Evolutionary conservation across 73 alveolate genomes (phyloP), one percentile per base, ranked within the genome.

Genomic region (Durusdinium trenchii): DNA sequence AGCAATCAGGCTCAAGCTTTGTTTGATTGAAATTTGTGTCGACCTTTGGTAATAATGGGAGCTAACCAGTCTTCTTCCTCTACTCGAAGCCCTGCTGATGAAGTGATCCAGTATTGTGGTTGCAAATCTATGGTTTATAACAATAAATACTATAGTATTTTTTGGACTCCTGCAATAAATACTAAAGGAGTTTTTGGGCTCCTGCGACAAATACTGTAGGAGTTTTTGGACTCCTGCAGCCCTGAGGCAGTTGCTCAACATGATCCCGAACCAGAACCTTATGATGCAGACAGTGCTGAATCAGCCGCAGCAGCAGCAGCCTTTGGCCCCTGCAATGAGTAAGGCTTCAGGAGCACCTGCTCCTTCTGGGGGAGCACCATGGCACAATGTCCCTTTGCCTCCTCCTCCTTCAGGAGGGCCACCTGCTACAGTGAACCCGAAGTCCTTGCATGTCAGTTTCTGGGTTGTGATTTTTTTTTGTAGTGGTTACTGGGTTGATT

Each of bases 351-450:
- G 79, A 67, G 43, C 79, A 67, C 79, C 79, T 16, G 26, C 79
- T 67, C 43, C 43, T 67, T 10, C 43, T 16, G 40, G 79, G 10
- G 45, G 45, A 10, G 45, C 40, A 16, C 79, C 79, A 67, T 67
- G 42, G 79, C 26, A 28, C 40, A 67, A 67, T 67, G 79, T 28
- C 32, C 69, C 69, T 57, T 57, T 57, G 79, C 79, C 79, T 6
- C 79, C 79, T 67, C 79, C 79, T 67, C 79, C 79, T 28, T 67
- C 79, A 67, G 79, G 79, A 67, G 79, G 79, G 26, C 40, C 40
- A 16, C 79, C 40, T 10, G 26, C 40, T 10, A 42, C 40, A 28
- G 79, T 67, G 43, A 67, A 67, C 40, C 79, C 79, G 35, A 67
- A 67, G 79, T 67, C 79, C 79, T 67, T 67, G 79, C 79, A 28